A percentile compares a stretch with the other conserved stretches of the same genome.
Conservation (phyloP, 768 basidiomycete genomes). For the Plicaturopsis crispa region DNA sequence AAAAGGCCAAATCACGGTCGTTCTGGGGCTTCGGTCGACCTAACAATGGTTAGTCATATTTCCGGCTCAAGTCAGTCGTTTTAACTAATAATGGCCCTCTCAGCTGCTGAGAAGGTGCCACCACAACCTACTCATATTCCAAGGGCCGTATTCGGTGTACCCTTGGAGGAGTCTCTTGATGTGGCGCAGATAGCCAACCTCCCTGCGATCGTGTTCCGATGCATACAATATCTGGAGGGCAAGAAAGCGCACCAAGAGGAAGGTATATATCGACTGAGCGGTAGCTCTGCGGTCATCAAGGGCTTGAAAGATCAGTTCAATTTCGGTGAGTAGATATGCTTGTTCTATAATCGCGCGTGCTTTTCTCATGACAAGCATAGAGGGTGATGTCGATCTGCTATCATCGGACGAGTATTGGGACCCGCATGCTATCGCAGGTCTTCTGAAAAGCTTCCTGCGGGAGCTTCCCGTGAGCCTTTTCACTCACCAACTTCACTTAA, state of each 20-base stretch:
- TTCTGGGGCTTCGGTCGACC: conserved; percentile 90
- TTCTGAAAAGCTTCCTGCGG: conserved; percentile 89
- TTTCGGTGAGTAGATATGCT: conserved; percentile 43
- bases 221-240: conserved; percentile 89
- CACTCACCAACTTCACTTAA: conserved; percentile 85
- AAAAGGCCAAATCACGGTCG: conserved; percentile 86
- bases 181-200: conserved; percentile 85
- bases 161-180: conserved; percentile 80
- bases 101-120: conserved; percentile 27
- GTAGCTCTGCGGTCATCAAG: conserved; percentile 94
- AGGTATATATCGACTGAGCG: conserved; percentile 93
- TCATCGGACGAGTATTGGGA: conserved; percentile 92
- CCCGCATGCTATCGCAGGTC: conserved; percentile 92
- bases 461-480: conserved; percentile 91
- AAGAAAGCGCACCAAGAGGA: conserved; percentile 96
- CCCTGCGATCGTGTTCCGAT: conserved; percentile 92
- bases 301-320: conserved; percentile 91
- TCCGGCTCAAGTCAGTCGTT: conserved; percentile 23
- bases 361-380: conserved; percentile 32
- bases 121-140: conserved; percentile 33
- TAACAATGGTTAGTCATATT: conserved; percentile 24
- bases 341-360: conserved; percentile 5
- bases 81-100: conserved; percentile 8
- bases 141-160: conserved; percentile 83
- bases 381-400: conserved; percentile 93